phyloP scores from a whole-genome alignment of 2,329 filamentous ascomycete genomes.

The Colletotrichum abscissum region DNA sequence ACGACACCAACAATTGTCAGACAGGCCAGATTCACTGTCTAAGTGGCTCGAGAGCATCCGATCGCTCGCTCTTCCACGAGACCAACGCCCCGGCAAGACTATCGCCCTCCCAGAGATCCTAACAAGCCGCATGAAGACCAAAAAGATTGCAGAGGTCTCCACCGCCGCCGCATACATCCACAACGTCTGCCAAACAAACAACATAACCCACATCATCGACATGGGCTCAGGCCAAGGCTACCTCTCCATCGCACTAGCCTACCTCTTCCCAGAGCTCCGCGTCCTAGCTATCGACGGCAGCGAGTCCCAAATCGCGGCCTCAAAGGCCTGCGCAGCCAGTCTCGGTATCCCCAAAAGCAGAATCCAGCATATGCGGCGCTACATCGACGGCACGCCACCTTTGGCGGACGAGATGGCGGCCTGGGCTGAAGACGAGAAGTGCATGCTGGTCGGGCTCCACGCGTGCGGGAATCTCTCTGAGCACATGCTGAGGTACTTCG shows the following conservation, averaged over 20 bases:
- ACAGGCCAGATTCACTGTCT: conserved; percentile 7
- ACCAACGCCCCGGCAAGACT: conserved; percentile 34
- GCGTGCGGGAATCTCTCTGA: conserved; percentile 47
- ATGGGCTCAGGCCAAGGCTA: conserved; percentile 43
- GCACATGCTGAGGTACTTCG: conserved; percentile 46
- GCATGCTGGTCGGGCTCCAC: conserved; percentile 47
- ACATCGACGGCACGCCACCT: conserved; percentile 42
- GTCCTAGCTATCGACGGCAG: conserved; percentile 47
- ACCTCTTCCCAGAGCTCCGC: conserved; percentile 41
- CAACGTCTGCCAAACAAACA: conserved; percentile 37
- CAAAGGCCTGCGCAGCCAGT: conserved; percentile 38
- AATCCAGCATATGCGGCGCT: conserved; percentile 40
- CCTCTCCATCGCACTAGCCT: conserved; percentile 43
- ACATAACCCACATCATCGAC: conserved; percentile 41
- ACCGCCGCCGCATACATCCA: conserved; percentile 41
- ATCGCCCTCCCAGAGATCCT: conserved; percentile 39
- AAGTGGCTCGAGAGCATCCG: background rate
- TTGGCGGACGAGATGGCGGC: conserved; percentile 39
- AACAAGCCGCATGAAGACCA: conserved; percentile 43
- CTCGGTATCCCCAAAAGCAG: conserved; percentile 39
- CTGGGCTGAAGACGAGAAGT: conserved; percentile 42
- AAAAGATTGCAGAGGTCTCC: conserved; percentile 45
- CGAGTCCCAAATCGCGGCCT: conserved; percentile 43
- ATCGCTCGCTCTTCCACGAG: conserved; percentile 33
- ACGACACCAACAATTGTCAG: background rate